Base-by-base conservation (phyloP, 2,329 filamentous ascomycete genomes). In the Mycogone perniciosa region DNA sequence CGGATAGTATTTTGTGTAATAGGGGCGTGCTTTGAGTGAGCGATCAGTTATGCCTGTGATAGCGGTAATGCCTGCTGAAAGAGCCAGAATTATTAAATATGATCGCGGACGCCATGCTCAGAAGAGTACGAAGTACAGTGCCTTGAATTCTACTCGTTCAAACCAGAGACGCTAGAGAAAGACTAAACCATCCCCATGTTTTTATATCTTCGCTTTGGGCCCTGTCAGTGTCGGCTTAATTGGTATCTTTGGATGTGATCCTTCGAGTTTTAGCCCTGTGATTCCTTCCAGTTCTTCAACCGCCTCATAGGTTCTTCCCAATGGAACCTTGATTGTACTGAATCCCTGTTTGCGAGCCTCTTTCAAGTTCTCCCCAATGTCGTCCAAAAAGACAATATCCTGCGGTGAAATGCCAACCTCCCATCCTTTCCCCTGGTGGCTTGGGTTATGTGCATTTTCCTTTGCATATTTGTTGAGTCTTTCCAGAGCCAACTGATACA, bases 361-460 rank as follows among this genome's bases (percentile, higher is more conserved):
- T 73, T 91, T 93, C 52, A 97, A 68, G 65, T 99, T 99, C 68
- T 91, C 84, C 2, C 93, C 93, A 65, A 99, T 96, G 61, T 96
- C 91, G 65, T 96, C 93, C 45, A 96, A 70, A 65, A 99, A 99
- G 4, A 95, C 70, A 41, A 96, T 74, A 50, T 96, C 89, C 1
- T 72, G 71, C 0, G 85, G 71, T 50, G 71, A 67, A 7, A 95
- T 73, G 0, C 76, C 72, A 4, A 47, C 68, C 11, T 66, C 67
- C 73, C 77, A 79, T 4, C 75, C 76, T 34, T 68, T 57, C 7
- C 56, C 59, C 55, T 57, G 59, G 0, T 71, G 74, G 55, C 71
- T 65, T 2, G 61, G 50, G 11, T 70, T 68, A 3, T 57, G 50
- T 2, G 71, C 71, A 44, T 81, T 81, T 27, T 72, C 67, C 62